A percentile compares a stretch with the other conserved stretches of the same genome.
These are phyloP conservation scores for Trichoderma guizhouense DNA, from an alignment of 2,329 filamentous ascomycete species.

Conservation along the genomic window DNA sequence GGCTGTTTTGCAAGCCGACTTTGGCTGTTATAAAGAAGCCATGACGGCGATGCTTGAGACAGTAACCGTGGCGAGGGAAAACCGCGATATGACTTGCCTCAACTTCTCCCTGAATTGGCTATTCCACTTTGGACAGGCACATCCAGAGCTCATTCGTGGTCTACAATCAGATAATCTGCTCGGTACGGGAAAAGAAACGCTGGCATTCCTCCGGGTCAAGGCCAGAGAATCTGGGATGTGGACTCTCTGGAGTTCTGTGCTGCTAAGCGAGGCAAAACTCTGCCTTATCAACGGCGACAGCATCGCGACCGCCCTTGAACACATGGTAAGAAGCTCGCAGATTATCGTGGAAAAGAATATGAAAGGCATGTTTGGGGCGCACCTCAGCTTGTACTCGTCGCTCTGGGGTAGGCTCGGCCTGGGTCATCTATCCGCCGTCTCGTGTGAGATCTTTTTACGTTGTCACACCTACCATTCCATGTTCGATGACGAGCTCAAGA, in stretches of 20 bases:
- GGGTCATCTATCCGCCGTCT: slow-evolving; percentile 51
- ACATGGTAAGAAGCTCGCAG: slow-evolving; percentile 77
- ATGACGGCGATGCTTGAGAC: slow-evolving; percentile 94
- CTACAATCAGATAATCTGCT: slow-evolving; percentile 70
- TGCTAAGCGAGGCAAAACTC: slow-evolving; percentile 82
- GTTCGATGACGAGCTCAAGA: slow-evolving; percentile 76
- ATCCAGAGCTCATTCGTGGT: slow-evolving; percentile 69
- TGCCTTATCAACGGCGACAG: slow-evolving; percentile 69
- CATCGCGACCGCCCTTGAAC: slow-evolving; percentile 63
- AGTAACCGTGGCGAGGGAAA: slow-evolving; percentile 90
- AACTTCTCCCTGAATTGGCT: slow-evolving; percentile 97
- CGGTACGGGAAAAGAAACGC: slow-evolving; percentile 74
- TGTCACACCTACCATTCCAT: slow-evolving; percentile 59
- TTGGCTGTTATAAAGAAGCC: slow-evolving; percentile 85
- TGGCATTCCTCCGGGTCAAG: slow-evolving; percentile 80
- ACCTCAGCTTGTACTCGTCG: slow-evolving; percentile 68
- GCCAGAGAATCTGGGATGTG: slow-evolving; percentile 85
- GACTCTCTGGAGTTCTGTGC: slow-evolving; percentile 75
- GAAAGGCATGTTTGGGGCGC: slow-evolving; percentile 67
- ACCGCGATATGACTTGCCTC: slow-evolving; percentile 84
- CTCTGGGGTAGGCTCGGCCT: slow-evolving; percentile 74
- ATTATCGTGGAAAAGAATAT: slow-evolving; percentile 76
- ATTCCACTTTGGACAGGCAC: slow-evolving; percentile 86
- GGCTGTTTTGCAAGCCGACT: slow-evolving; percentile 90
- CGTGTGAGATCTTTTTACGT: slow-evolving; percentile 70